These are phyloP conservation scores for Colletotrichum sublineola DNA, from an alignment of 2,329 filamentous ascomycete genomes.

Conservation along the genomic window DNA sequence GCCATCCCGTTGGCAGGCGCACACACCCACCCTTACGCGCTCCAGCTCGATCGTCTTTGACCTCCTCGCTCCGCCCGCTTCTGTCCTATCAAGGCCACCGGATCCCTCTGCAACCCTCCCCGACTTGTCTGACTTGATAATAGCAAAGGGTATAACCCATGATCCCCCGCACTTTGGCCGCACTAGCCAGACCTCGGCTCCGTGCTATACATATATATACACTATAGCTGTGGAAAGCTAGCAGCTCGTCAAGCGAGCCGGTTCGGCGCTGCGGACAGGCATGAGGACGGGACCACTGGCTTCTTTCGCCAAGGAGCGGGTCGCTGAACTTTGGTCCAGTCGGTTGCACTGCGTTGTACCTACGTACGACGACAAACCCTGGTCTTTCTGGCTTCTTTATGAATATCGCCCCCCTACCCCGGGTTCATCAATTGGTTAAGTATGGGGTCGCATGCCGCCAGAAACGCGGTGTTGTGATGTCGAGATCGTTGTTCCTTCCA, in stretches of 20 bases:
- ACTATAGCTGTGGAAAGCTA: background rate
- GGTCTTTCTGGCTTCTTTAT: background rate
- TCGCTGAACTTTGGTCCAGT: background rate
- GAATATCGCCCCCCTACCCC: background rate
- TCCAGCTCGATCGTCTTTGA: background rate
- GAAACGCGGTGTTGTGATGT: background rate
- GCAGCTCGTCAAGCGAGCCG: background rate
- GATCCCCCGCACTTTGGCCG: slow-evolving; percentile 35
- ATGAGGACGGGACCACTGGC: background rate
- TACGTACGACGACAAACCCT: slow-evolving; percentile 8
- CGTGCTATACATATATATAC: background rate
- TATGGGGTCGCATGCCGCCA: slow-evolving; percentile 1
- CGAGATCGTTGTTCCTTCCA: background rate
- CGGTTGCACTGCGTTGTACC: background rate
- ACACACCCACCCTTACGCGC: background rate
- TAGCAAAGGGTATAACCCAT: slow-evolving; percentile 12
- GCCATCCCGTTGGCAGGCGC: background rate
- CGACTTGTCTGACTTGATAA: background rate
- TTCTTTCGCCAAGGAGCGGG: slow-evolving; percentile 12
- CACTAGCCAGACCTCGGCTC: slow-evolving; percentile 36
- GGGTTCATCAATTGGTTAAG: background rate
- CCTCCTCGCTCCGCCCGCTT: background rate
- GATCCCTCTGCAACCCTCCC: background rate
- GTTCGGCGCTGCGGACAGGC: background rate
- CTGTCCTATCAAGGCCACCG: slow-evolving; percentile 27